Conservation (phyloP, 441 rosid genomes). For the Eutrema salsugineum region DNA sequence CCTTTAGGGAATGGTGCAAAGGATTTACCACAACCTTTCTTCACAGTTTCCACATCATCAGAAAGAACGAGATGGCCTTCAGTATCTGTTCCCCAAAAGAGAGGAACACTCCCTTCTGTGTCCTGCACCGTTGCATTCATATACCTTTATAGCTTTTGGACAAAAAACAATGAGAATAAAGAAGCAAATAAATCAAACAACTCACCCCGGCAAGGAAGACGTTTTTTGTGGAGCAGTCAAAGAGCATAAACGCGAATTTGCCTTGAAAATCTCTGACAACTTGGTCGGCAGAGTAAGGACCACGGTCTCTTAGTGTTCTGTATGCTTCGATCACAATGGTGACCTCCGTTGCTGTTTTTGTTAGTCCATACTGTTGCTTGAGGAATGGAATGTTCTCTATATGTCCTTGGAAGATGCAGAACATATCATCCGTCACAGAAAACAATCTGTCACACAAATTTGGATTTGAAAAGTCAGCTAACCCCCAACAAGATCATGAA, state of each 20-base stretch:
- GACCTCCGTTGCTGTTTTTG: conserved; percentile 86
- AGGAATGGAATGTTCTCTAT: conserved; percentile 78
- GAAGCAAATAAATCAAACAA: conserved; percentile 29
- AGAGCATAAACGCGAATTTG: conserved; percentile 74
- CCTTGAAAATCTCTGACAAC: conserved; percentile 88
- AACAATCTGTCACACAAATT: conserved; percentile 50
- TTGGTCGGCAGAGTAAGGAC: conserved; percentile 94
- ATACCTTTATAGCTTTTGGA: no score
- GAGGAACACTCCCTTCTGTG: conserved; percentile 85
- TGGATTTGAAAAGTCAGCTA: background rate
- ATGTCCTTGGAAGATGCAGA: conserved; percentile 97
- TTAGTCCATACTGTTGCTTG: conserved; percentile 92
- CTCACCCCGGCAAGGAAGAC: conserved; percentile 65
- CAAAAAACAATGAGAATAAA: no score
- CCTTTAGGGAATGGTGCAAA: conserved; percentile 99
- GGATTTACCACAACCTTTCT: conserved; percentile 91
- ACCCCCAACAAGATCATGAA: background rate
- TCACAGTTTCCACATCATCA: conserved; percentile 61
- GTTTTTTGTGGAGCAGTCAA: conserved; percentile 58
- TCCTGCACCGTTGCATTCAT: conserved; percentile 45
- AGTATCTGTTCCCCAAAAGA: conserved; percentile 90
- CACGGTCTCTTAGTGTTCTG: conserved; percentile 89
- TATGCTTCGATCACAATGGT: conserved; percentile 90
- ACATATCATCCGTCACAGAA: conserved; percentile 89
- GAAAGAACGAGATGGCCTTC: conserved; percentile 85